Conservation (phyloP, 768 basidiomycete genomes). For the Suillus tomentosus region DNA sequence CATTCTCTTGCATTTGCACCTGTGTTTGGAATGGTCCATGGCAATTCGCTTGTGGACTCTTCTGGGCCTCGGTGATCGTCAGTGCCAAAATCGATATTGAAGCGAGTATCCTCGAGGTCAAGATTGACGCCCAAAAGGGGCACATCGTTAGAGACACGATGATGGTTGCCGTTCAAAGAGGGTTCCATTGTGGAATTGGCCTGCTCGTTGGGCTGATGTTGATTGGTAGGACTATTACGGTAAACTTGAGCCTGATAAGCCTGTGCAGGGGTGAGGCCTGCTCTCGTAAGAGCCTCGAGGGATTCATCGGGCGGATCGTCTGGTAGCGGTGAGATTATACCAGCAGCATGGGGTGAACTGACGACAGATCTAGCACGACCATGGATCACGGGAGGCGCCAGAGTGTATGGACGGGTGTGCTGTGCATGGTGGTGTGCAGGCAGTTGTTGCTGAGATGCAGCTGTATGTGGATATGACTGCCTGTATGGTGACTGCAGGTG, state of each 20-base stretch:
- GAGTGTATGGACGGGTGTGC: constrained; percentile 27
- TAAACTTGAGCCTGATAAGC: constrained; percentile 81
- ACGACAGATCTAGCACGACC: constrained; percentile 54
- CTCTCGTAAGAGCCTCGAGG: constrained; percentile 45
- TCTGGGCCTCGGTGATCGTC: constrained; percentile 40
- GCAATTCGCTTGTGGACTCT: constrained; percentile 56
- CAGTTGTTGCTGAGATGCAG: constrained; percentile 26
- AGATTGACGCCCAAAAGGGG: constrained; percentile 47
- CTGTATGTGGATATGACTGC: constrained; percentile 42
- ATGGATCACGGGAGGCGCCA: constrained; percentile 44
- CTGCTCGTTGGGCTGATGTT: constrained; percentile 22
- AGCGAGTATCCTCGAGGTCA: constrained; percentile 56
- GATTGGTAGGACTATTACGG: constrained; percentile 42
- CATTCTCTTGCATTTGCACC: constrained; percentile 29
- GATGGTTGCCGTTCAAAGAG: constrained; percentile 29
- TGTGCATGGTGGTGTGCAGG: constrained; percentile 19
- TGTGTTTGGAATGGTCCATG: constrained; percentile 44
- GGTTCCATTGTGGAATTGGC: constrained; percentile 28
- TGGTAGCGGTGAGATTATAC: constrained; percentile 47
- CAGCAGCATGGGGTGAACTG: constrained; percentile 43
- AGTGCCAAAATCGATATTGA: constrained; percentile 57
- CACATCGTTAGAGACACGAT: constrained; percentile 29
- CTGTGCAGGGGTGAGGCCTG: constrained; percentile 74
- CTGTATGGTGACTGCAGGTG: constrained; percentile 29
- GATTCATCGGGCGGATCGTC: constrained; percentile 51